A percentile compares a stretch with the other conserved stretches of the same genome.
Evolutionary conservation across 805 yeast genomes (phyloP).

Genomic region (Yarrowia porcina): DNA sequence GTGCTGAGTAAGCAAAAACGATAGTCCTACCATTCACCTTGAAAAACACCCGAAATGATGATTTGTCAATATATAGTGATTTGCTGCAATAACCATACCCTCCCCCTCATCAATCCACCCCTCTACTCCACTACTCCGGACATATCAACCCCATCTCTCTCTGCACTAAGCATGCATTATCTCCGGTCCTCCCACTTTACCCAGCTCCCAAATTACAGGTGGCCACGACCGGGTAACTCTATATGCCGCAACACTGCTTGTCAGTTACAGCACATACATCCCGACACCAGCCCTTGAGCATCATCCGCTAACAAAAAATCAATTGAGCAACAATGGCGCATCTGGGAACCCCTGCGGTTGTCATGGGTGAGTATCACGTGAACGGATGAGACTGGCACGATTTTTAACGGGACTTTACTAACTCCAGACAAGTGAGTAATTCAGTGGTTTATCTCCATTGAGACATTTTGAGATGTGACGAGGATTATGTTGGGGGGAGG

Average conservation of each 20-base stretch:
- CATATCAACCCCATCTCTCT: neutral
- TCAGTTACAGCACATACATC: constrained; percentile 20
- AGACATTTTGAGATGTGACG: neutral
- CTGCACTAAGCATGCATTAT: neutral
- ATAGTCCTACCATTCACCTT: too few relatives aligned
- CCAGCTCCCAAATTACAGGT: neutral
- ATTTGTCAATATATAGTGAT: too few relatives aligned
- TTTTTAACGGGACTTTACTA: neutral
- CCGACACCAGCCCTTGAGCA: constrained; percentile 12
- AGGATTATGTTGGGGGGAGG: neutral
- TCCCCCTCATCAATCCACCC: neutral
- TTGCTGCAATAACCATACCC: too few relatives aligned
- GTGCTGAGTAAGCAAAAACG: too few relatives aligned
- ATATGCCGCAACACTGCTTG: constrained; percentile 24
- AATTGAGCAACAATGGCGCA: constrained; percentile 32
- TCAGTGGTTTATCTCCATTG: constrained; percentile 16
- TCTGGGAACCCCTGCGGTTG: constrained; percentile 69
- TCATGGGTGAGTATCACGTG: constrained; percentile 68
- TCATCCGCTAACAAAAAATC: neutral
- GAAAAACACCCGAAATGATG: too few relatives aligned
- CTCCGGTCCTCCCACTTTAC: neutral
- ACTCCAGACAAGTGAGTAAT: constrained; percentile 25
- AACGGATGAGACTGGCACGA: neutral
- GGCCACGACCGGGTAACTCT: constrained; percentile 19
- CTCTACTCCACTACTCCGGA: neutral